Evolutionary conservation across 192 early-diverging fungal species (phyloP), one percentile per base, ranked within the genome.

Genomic region (Coemansia sp.): DNA sequence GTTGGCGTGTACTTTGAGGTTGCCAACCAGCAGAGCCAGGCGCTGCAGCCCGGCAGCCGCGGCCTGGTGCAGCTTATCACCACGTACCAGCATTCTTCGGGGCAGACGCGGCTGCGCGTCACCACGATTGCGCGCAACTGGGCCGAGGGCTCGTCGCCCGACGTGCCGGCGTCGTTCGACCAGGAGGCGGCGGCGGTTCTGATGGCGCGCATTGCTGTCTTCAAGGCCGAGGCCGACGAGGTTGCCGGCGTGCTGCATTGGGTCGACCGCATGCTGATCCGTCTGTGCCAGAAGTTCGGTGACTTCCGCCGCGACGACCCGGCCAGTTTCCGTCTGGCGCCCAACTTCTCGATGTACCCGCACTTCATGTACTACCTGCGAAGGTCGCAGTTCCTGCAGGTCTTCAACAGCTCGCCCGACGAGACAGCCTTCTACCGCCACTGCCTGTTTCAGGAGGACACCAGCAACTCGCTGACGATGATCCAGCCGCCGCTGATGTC

Each of bases 361-460:
- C 96, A 98, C 79, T 99, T 99, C 66, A 99, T 99, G 98, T 99
- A 98, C 89, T 95, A 99, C 63, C 81, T 99, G 68, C 88, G 98
- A 48, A 86, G 98, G 41, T 91, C 89, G 67, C 96, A 98, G 85
- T 99, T 99, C 85, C 79, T 99, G 72, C 96, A 98, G 70, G 95
- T 97, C 13, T 99, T 99, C 79, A 99, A 99, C 81, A 98, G 97
- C 85, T 92, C 90, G 69, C 98, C 98, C 13, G 98, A 99, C 79
- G 98, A 99, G 64, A 97, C 96, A 1, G 95, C 96, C 2, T 82
- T 81, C 58, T 79, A 70, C 83, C 92, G 94, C 14, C 96, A 98
- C 76, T 90, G 95, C 19, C 74, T 99, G 70, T 96, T 94, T 83
- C 89, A 89, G 40, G 98, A 98, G 81, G 93, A 99, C 87, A 91